Evolutionary conservation across 441 rosid genomes (phyloP).

Genomic region (Daphne laureola): DNA sequence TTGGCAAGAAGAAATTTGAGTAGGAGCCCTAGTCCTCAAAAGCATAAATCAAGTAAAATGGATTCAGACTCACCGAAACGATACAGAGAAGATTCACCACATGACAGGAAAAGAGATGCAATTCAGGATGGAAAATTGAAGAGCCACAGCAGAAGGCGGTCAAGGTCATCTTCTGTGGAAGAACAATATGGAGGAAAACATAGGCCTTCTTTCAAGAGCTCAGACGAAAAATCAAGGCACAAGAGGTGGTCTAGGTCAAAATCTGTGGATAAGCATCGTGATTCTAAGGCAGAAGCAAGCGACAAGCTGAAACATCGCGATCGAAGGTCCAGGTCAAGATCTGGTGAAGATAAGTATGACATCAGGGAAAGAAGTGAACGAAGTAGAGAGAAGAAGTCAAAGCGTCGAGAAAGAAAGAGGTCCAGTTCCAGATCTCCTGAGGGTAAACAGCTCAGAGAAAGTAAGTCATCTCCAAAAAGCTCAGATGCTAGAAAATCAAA

Average conservation of each 20-base stretch:
- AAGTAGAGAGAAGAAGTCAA: slow-evolving; percentile 45
- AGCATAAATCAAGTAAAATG: slow-evolving; percentile 41
- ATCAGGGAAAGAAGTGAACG: slow-evolving; percentile 31
- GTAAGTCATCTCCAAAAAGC: slow-evolving; percentile 45
- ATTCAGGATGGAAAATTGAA: slow-evolving; percentile 32
- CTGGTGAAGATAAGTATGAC: slow-evolving; percentile 41
- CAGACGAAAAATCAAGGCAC: slow-evolving; percentile 37
- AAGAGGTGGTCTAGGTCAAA: slow-evolving; percentile 45
- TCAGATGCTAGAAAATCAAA: slow-evolving; percentile 41
- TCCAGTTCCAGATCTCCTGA: slow-evolving; percentile 54
- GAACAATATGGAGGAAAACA: slow-evolving; percentile 29
- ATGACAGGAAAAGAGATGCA: slow-evolving; percentile 31
- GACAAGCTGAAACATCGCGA: slow-evolving; percentile 32
- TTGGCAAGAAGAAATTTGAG: slow-evolving; percentile 63
- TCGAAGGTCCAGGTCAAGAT: slow-evolving; percentile 48
- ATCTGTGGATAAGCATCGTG: slow-evolving; percentile 29
- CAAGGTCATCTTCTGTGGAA: slow-evolving; percentile 62
- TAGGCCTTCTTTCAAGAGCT: slow-evolving; percentile 30
- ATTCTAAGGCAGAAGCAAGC: slow-evolving; percentile 28
- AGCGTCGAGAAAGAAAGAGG: slow-evolving; percentile 39
- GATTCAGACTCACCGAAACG: slow-evolving; percentile 57
- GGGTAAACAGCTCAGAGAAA: slow-evolving; percentile 28
- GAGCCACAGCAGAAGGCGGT: slow-evolving; percentile 32
- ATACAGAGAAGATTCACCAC: slow-evolving; percentile 44
- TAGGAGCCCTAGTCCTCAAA: slow-evolving; percentile 61